These are phyloP conservation scores for Stagonosporopsis cucurbitacearum DNA, from an alignment of 2,329 filamentous ascomycete genomes.

Conservation along the genomic window DNA sequence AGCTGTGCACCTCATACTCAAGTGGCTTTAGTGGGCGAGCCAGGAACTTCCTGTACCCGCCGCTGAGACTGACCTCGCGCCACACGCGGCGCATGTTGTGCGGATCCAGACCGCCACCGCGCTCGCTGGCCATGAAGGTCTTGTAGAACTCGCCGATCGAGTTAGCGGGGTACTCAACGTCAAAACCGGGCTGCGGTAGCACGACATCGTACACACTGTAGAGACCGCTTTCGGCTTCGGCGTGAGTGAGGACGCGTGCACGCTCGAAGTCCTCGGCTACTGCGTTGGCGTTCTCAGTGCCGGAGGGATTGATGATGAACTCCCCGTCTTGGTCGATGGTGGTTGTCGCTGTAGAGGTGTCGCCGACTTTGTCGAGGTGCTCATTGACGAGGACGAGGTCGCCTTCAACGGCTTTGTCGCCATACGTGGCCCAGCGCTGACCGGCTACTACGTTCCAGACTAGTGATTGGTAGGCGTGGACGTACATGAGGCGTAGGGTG, in stretches of 20 bases:
- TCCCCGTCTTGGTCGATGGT: slow-evolving; percentile 67
- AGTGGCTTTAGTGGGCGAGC: slow-evolving; percentile 70
- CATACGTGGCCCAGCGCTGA: slow-evolving; percentile 78
- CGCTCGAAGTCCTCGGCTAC: slow-evolving; percentile 67
- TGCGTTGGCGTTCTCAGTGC: slow-evolving; percentile 61
- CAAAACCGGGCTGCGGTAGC: slow-evolving; percentile 89
- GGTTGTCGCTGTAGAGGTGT: slow-evolving; percentile 38
- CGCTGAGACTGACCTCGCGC: slow-evolving; percentile 86
- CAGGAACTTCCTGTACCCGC: slow-evolving; percentile 85
- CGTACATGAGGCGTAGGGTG: slow-evolving; percentile 88
- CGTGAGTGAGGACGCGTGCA: slow-evolving; percentile 74
- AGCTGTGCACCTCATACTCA: slow-evolving; percentile 72
- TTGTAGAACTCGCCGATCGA: slow-evolving; percentile 83
- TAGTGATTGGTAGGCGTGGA: slow-evolving; percentile 93
- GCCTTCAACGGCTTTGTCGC: slow-evolving; percentile 76
- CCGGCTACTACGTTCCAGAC: slow-evolving; percentile 91
- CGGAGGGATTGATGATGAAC: slow-evolving; percentile 67
- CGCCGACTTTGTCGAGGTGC: slow-evolving; percentile 57
- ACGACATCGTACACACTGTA: slow-evolving; percentile 89
- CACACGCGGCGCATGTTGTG: slow-evolving; percentile 84
- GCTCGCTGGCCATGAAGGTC: slow-evolving; percentile 80
- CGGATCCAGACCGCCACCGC: slow-evolving; percentile 81
- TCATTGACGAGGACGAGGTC: slow-evolving; percentile 78
- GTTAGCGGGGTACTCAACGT: slow-evolving; percentile 85
- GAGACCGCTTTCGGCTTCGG: slow-evolving; percentile 77